Base-by-base conservation (phyloP, 176 grass and related monocot genomes). In the Tuctoria greenei region DNA sequence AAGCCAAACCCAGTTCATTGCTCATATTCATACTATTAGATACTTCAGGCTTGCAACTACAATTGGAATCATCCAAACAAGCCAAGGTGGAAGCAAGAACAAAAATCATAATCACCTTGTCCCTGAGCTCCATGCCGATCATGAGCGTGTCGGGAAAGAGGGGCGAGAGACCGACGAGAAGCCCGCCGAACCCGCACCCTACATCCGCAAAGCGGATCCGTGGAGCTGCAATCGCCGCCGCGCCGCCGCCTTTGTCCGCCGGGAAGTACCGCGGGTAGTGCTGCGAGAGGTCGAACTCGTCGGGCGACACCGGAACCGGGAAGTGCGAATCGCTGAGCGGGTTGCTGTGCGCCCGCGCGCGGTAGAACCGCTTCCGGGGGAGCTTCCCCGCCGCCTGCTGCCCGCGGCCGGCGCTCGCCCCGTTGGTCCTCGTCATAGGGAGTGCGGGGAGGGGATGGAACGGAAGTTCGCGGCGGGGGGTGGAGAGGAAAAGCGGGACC, bases 321-420 rank as follows among this genome's bases (percentile, higher is more conserved):
- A 98, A 98, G 86, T 98, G 95, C 2, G 91, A 98, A 82, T 98
- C 95, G 64, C 91, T 94, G 15, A 92, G 91, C 55, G 95, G 95
- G 78, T 98, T 98, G 84, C 84, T 91, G 77, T 97, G 91, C 23
- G 94, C 94, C 13, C 94, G 70, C 14, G 91, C 88, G 43, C 94
- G 67, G 68, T 93, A 97, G 79, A 97, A 97, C 10, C 86, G 83
- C 78, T 97, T 97, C 54, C 88, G 69, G 17, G 94, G 91, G 62
- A 97, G 86, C 79, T 86, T 88, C 31, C 67, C 61, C 5, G 81
- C 10, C 67, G 40, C 47, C 73, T 47, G 10, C 64, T 83, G 57
- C 36, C 79, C 81, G 61, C 84, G 28, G 0, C 52, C 63, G 24
- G 38, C 27, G 4, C 44, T 50, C 2, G 38, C 20, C 18, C 63